phyloP scores from a whole-genome alignment of 257 asterid species.

The Leonotis leonurus region DNA sequence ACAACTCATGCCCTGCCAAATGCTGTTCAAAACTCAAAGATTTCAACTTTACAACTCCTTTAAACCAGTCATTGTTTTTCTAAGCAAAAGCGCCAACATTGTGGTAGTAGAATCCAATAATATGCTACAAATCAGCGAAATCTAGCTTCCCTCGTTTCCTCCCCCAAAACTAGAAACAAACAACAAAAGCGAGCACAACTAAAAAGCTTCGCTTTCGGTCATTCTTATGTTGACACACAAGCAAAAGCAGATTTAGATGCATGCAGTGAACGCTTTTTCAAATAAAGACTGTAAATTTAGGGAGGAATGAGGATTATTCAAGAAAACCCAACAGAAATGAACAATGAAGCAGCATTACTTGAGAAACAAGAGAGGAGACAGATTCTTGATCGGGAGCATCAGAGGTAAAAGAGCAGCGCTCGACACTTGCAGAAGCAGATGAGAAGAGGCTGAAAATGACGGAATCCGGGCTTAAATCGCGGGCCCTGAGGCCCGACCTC shows the following conservation, averaged over 20 bases:
- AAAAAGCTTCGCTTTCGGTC: no score
- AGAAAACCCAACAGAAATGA: background rate
- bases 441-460: conserved; percentile 84
- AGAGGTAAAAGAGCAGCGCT: conserved; percentile 85
- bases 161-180: no score
- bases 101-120: conserved; percentile 6
- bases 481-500: conserved; percentile 48
- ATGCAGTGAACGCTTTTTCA: background rate
- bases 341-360: conserved; percentile 30
- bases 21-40: conserved; percentile 75
- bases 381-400: conserved; percentile 65
- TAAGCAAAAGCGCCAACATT: conserved; percentile 9
- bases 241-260: conserved; percentile 3
- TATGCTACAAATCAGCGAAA: conserved; percentile 1
- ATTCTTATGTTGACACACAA: conserved; percentile 3
- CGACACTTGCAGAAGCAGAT: conserved; percentile 84
- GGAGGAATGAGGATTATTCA: background rate
- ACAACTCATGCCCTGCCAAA: conserved; percentile 65
- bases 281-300: background rate
- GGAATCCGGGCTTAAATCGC: conserved; percentile 84
- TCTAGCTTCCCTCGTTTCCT: background rate
- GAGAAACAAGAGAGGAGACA: conserved; percentile 40
- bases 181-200: no score
- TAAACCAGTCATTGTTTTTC: conserved; percentile 15
- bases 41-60: conserved; percentile 39